phyloP scores from a whole-genome alignment of 139 green algal genomes.

The Trebouxia sp. region DNA sequence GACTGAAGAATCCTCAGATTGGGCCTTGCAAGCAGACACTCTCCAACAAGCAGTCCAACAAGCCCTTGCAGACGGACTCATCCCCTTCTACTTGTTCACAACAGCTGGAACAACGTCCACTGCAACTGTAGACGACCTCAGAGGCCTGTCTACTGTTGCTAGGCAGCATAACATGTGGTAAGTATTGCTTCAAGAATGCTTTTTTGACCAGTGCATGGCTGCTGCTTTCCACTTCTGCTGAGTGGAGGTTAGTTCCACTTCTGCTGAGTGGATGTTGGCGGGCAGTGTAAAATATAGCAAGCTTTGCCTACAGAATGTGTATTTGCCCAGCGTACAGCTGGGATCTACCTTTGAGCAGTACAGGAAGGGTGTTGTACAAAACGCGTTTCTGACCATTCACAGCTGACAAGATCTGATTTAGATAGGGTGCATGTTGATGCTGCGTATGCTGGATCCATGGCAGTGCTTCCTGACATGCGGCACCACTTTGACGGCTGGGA shows the following conservation, averaged over 20 bases:
- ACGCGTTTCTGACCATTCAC: too few species aligned
- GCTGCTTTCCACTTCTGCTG: too few species aligned
- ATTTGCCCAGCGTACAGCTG: too few species aligned
- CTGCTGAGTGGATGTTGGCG: too few species aligned
- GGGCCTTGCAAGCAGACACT: slow-evolving; percentile 53
- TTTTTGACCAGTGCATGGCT: too few species aligned
- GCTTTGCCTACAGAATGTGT: too few species aligned
- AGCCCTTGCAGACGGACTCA: slow-evolving; percentile 62
- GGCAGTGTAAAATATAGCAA: too few species aligned
- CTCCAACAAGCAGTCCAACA: slow-evolving; percentile 56
- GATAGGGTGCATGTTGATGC: background rate
- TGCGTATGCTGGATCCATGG: background rate
- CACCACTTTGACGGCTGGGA: slow-evolving; percentile 64
- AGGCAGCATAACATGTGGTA: slow-evolving; percentile 39
- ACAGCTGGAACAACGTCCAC: slow-evolving; percentile 80
- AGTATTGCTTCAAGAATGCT: background rate
- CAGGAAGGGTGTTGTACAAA: too few species aligned
- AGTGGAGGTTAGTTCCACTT: too few species aligned
- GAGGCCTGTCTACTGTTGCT: slow-evolving; percentile 37
- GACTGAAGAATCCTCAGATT: slow-evolving; percentile 38
- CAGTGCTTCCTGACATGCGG: slow-evolving; percentile 60
- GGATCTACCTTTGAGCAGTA: too few species aligned
- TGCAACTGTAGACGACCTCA: slow-evolving; percentile 73
- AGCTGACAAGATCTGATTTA: too few species aligned
- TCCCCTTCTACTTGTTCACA: slow-evolving; percentile 74